Evolutionary conservation across 2,329 filamentous ascomycete genomes (phyloP), one percentile per base, ranked within the genome.

Genomic region (Achaetomium macrosporum): DNA sequence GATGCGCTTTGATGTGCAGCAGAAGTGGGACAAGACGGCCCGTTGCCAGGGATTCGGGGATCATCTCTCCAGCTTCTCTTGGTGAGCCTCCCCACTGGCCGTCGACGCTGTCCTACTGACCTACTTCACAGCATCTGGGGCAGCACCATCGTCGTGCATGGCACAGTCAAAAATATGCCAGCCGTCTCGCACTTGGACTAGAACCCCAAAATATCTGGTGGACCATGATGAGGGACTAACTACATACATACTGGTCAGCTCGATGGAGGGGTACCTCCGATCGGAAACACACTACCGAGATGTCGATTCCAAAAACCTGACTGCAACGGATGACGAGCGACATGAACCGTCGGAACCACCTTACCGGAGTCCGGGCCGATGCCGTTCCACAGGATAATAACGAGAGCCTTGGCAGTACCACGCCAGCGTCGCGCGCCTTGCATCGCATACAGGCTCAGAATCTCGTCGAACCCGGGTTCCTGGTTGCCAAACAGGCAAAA

Each of bases 311-410:
- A 29, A 35, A 17, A 19, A 3, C 6, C 42, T 49, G 30, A 31
- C 30, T 36, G 36, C 33, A 20, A 10, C 48, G 48, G 48, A 50
- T 44, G 41, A 44, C 16, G 15, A 47, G 30, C 36, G 20, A 35
- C 19, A 42, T 20, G 37, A 52, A 30, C 50, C 50, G 39, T 42
- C 50, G 50, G 50, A 47, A 37, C 39, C 50, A 30, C n/a, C 6
- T 29, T 20, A n/a, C 39, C 50, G 50, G 50, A 52, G 44, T 47
- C 25, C 50, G 50, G 50, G 43, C 50, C 50, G 50, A 42, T 33
- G 42, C 50, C 44, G 31, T 47, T 6, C 17, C 35, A 31, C 20
- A 31, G 31, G 30, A 39, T 37, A 39, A n/a, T 37, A 39, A 19
- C 31, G 44, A 36, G 44, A 39, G 25, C 25, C 25, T 42, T 33